Conservation (phyloP, 2,329 filamentous ascomycete species). For the Rhinocladiella similis region DNA sequence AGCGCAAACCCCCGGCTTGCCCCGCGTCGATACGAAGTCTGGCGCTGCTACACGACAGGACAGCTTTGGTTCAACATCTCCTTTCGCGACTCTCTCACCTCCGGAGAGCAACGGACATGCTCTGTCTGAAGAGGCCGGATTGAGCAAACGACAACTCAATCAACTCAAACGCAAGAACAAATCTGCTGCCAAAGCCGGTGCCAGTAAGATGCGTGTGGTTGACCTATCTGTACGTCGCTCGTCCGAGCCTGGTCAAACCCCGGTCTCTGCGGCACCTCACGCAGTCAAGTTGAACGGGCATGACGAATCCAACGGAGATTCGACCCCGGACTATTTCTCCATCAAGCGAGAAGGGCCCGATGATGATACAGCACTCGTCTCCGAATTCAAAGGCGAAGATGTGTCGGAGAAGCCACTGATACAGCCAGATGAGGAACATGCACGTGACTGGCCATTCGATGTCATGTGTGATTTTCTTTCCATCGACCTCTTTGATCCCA, state of each 20-base stretch:
- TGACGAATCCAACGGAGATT: conserved; percentile 59
- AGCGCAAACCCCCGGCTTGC: conserved; percentile 39
- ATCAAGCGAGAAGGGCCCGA: conserved; percentile 78
- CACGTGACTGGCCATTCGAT: conserved; percentile 90
- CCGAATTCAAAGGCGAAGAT: conserved; percentile 87
- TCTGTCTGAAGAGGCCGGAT: conserved; percentile 63
- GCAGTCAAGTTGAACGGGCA: conserved; percentile 63
- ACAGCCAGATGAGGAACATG: conserved; percentile 74
- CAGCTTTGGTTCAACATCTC: conserved; percentile 44
- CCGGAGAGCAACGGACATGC: conserved; percentile 43
- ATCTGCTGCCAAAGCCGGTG: conserved; percentile 81
- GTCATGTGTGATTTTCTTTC: conserved; percentile 91
- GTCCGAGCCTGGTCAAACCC: conserved; percentile 60
- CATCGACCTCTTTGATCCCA: conserved; percentile 86
- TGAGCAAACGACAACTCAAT: conserved; percentile 93
- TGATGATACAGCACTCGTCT: conserved; percentile 88
- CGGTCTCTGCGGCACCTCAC: conserved; percentile 52
- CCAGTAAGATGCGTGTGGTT: conserved; percentile 85
- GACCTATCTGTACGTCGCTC: conserved; percentile 73
- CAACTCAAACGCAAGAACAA: conserved; percentile 93
- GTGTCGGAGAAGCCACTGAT: conserved; percentile 83
- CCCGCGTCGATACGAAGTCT: conserved; percentile 53
- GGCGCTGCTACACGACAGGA: conserved; percentile 39
- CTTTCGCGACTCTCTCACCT: conserved; percentile 48
- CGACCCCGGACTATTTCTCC: conserved; percentile 82